These are phyloP conservation scores for Calonectria leucothoes DNA, from an alignment of 2,329 filamentous ascomycete genomes.

Conservation along the genomic window DNA sequence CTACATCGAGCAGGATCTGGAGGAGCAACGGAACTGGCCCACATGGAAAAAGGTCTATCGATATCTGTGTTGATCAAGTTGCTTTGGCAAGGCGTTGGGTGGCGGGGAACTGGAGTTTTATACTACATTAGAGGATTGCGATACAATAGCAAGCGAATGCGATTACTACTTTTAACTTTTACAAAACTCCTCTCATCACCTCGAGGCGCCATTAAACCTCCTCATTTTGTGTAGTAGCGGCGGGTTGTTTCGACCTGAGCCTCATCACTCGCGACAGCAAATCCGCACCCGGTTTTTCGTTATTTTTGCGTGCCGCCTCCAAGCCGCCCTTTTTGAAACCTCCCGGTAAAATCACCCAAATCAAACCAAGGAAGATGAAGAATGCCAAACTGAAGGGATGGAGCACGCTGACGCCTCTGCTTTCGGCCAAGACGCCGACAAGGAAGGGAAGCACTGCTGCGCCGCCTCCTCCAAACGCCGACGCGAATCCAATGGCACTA, in stretches of 20 bases:
- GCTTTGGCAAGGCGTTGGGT: not conserved
- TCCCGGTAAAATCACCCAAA: not conserved
- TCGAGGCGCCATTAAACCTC: not conserved
- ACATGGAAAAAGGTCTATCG: slow-evolving; percentile 81
- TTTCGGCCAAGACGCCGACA: not conserved
- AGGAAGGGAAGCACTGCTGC: not conserved
- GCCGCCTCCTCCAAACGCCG: not conserved
- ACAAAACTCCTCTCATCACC: not conserved
- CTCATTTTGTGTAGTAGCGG: not conserved
- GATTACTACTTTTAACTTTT: not conserved
- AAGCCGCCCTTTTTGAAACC: not conserved
- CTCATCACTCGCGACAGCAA: not conserved
- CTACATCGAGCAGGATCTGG: slow-evolving; percentile 81
- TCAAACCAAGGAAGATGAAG: not conserved
- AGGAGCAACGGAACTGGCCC: slow-evolving; percentile 78
- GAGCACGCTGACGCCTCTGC: not conserved
- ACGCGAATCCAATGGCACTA: not conserved
- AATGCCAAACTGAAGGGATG: not conserved
- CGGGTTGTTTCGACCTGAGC: not conserved
- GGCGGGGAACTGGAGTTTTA: not conserved
- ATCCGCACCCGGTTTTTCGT: not conserved
- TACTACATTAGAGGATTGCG: not conserved
- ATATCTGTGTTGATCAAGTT: slow-evolving; percentile 72
- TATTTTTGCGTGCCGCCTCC: not conserved
- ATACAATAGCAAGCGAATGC: not conserved